These are phyloP conservation scores for Trichoderma lentiforme DNA, from an alignment of 2,329 filamentous ascomycete species.

Conservation along the genomic window DNA sequence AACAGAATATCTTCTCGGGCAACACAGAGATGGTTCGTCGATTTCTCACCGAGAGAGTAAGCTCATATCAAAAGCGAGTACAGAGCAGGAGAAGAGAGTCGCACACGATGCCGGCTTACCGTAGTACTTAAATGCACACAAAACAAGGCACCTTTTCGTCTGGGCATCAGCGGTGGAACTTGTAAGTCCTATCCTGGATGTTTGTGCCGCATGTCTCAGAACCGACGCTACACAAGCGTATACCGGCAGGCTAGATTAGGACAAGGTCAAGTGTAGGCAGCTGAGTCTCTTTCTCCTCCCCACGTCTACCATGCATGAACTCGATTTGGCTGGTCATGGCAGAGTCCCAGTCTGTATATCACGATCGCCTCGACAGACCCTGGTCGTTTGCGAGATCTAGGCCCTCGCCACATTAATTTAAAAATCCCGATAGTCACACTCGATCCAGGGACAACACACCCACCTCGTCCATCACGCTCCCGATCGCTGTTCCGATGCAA, in stretches of 20 bases:
- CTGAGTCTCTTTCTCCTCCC: not conserved
- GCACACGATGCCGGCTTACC: not conserved
- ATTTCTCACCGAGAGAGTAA: not conserved
- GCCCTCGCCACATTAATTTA: not conserved
- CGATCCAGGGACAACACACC: not conserved
- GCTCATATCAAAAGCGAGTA: not conserved
- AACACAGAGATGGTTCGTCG: not conserved
- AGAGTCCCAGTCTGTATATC: not conserved
- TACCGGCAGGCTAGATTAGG: not conserved
- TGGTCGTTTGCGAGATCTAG: not conserved
- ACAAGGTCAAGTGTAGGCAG: not conserved
- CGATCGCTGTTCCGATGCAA: not conserved
- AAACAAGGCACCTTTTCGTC: not conserved
- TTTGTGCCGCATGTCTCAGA: not conserved
- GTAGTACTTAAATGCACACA: not conserved
- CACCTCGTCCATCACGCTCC: not conserved
- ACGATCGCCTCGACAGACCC: not conserved
- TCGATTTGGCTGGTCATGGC: not conserved
- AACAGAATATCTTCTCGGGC: not conserved
- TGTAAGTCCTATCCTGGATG: not conserved
- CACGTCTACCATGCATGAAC: not conserved
- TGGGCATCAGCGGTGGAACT: not conserved
- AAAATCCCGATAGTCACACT: not conserved
- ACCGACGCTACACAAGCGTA: not conserved
- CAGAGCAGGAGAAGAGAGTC: not conserved